These are phyloP conservation scores for Lecanicillium sp. DNA, from an alignment of 2,329 filamentous ascomycete genomes.

Conservation along the genomic window DNA sequence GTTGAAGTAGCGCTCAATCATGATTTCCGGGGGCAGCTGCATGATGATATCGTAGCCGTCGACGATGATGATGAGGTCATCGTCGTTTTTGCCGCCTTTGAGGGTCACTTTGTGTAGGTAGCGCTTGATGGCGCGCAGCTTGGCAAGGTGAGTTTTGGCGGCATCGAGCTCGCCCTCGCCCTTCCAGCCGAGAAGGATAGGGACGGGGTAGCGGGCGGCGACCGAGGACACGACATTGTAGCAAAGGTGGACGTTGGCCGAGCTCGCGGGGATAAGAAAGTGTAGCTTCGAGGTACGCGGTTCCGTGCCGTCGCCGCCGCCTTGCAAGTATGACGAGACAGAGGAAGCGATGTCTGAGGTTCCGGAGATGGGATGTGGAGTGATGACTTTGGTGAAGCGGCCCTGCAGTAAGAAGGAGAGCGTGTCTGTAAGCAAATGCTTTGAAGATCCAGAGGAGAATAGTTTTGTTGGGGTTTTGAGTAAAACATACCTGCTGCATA, in stretches of 20 bases:
- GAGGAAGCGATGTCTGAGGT: not conserved
- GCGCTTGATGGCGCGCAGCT: conserved; percentile 26
- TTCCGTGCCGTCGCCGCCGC: too few relatives aligned
- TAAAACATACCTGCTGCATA: conserved; percentile 3
- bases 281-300: conserved; percentile 24
- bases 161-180: conserved; percentile 25
- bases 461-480: not conserved
- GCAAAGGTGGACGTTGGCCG: conserved; percentile 27
- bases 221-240: conserved; percentile 28
- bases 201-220: conserved; percentile 28
- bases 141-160: conserved; percentile 28
- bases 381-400: conserved; percentile 3
- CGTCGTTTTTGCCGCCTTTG: conserved; percentile 24
- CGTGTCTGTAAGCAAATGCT: too few relatives aligned
- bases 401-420: not conserved
- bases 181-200: conserved; percentile 30
- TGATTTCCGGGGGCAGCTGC: conserved; percentile 54
- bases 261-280: conserved; percentile 29
- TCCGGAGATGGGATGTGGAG: not conserved
- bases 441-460: too few relatives aligned
- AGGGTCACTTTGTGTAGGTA: conserved; percentile 22
- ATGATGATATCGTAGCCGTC: conserved; percentile 59
- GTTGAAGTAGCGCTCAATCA: conserved; percentile 54
- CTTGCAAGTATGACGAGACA: too few relatives aligned
- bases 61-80: conserved; percentile 55